These are phyloP conservation scores for Ogataea dorogensis DNA, from an alignment of 805 yeast species.

Conservation along the genomic window DNA sequence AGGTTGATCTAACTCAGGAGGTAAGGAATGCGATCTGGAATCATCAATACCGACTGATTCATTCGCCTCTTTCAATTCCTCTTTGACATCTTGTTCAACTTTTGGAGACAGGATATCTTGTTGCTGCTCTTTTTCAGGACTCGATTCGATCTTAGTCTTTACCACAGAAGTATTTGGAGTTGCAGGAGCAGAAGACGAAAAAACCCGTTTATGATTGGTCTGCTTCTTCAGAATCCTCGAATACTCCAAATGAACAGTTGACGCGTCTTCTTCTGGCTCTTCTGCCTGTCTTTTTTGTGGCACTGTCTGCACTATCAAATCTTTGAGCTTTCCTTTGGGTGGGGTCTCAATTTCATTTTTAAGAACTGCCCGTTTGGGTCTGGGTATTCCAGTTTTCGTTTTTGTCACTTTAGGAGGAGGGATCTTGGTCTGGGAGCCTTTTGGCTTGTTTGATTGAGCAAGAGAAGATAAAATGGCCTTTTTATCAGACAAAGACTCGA, in stretches of 20 bases:
- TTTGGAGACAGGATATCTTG: too few relatives aligned
- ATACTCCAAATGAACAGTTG: constrained; percentile 24
- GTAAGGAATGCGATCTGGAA: too few relatives aligned
- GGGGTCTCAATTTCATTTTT: constrained; percentile 1
- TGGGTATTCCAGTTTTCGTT: constrained; percentile 7
- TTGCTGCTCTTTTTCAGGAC: too few relatives aligned
- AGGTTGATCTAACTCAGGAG: too few relatives aligned
- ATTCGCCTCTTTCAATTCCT: background rate
- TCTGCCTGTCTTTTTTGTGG: constrained; percentile 20
- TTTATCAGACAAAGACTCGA: background rate
- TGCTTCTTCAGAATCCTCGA: constrained; percentile 23
- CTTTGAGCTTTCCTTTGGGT: constrained; percentile 12
- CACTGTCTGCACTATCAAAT: constrained; percentile 12
- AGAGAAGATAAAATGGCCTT: background rate
- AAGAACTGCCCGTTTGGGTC: constrained; percentile 4
- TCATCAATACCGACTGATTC: too few relatives aligned
- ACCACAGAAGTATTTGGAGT: constrained; percentile 11
- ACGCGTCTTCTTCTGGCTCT: constrained; percentile 12
- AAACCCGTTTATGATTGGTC: constrained; percentile 25
- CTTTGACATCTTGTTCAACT: background rate
- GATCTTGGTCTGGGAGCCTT: background rate
- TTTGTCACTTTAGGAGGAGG: constrained; percentile 4
- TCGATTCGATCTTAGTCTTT: constrained; percentile 3
- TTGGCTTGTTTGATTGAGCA: background rate
- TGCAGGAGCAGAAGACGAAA: constrained; percentile 24